Base-by-base conservation (phyloP, 352 stramenopile genomes). In the Globisporangium polare region DNA sequence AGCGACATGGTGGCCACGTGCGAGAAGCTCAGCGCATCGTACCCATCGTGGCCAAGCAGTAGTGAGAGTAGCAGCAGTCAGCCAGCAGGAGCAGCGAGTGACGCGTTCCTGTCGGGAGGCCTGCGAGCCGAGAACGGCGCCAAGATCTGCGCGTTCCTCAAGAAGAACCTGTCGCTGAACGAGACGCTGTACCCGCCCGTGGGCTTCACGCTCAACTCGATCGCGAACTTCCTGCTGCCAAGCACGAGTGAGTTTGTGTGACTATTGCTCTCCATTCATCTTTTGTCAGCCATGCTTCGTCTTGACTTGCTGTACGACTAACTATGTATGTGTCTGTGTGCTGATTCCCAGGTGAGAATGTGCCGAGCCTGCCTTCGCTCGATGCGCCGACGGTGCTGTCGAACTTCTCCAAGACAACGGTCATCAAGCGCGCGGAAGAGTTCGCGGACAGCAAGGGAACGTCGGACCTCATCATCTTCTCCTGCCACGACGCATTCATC, bases 401-500 rank as follows among this genome's bases (percentile, higher is more conserved):
- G 10, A 81, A 87, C 18, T 62, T 89, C 9, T 62, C 77, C 13
- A 92, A 90, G 66, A 88, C 85, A 9, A 94, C 85, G 1, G 71
- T 94, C 54, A 87, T 94, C 70, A 92, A 92, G 64, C 83, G 75
- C 8, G 67, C 78, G 0, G 79, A 91, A 47, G 79, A 92, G 53
- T 79, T 92, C 27, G 63, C 68, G 5, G 67, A 72, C 57, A 66
- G 67, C 22, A 64, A 58, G 20, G 71, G 82, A 51, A 67, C 70
- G 45, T 82, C 77, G 20, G 85, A 94, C 60, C 52, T 92, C 49
- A 69, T 86, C 67, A 90, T 98, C 22, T 92, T 96, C 46, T 93
- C 92, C 57, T 99, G 95, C 71, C 89, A 94, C 49, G 92, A 98
- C 71, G 83, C 90, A 45, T 95, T 95, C 71, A 93, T 99, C 69